A percentile compares a stretch with the other conserved stretches of the same genome.
These are phyloP conservation scores for Schizochytrium sp. DNA, from an alignment of 108 stramenopile species.

Conservation along the genomic window DNA sequence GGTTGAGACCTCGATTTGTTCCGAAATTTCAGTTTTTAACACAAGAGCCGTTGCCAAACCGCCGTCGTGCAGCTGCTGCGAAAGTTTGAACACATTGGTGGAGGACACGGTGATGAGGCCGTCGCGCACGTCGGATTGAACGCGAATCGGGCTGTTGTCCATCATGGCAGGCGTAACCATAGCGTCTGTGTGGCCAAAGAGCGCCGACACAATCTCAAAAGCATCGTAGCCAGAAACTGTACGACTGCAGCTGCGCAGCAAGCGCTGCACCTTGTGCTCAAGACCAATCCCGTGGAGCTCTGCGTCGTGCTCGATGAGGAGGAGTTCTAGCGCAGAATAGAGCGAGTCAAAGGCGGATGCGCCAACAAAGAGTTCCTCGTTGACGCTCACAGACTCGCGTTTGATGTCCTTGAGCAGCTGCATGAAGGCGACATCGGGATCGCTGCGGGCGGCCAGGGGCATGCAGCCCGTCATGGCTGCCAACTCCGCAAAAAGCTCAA, in stretches of 20 bases:
- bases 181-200: background rate
- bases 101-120: background rate
- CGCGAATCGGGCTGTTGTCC: background rate
- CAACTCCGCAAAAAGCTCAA: background rate
- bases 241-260: background rate
- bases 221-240: background rate
- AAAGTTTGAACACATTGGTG: background rate
- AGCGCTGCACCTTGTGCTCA: background rate
- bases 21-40: background rate
- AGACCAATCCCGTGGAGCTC: background rate
- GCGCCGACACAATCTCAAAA: background rate
- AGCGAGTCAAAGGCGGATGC: background rate
- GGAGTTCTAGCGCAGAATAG: background rate
- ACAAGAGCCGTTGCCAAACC: background rate
- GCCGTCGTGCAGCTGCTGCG: background rate
- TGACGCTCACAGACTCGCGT: constrained; percentile 2
- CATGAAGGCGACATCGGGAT: background rate
- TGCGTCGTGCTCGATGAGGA: background rate
- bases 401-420: constrained; percentile 9
- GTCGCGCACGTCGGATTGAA: background rate
- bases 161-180: constrained; percentile 10
- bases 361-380: background rate
- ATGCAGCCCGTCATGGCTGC: background rate
- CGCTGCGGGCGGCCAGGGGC: background rate
- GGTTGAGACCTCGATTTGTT: background rate